phyloP scores from a whole-genome alignment of 805 yeast genomes.

The Candida tallmaniae region DNA sequence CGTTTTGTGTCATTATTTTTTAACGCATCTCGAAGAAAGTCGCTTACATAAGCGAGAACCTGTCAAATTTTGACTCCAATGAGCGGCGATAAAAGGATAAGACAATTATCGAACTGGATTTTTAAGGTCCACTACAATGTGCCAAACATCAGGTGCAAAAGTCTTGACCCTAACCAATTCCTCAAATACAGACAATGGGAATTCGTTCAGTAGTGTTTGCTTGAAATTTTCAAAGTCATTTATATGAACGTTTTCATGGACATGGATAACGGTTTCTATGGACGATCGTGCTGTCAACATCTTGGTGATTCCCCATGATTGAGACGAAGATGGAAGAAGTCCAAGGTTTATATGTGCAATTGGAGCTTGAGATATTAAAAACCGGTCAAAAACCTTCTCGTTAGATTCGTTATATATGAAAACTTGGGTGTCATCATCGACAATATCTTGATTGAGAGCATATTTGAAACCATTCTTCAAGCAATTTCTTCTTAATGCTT shows the following conservation, averaged over 20 bases:
- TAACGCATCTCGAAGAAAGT: too few species aligned
- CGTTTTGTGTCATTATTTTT: too few species aligned
- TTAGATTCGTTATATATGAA: constrained; percentile 65
- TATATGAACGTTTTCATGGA: constrained; percentile 69
- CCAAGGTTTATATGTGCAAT: constrained; percentile 72
- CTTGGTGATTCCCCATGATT: constrained; percentile 52
- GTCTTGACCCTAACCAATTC: constrained; percentile 55
- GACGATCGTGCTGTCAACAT: constrained; percentile 7
- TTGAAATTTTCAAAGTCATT: constrained; percentile 34
- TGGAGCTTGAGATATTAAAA: constrained; percentile 13
- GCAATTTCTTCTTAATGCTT: constrained; percentile 62
- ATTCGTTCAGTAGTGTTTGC: constrained; percentile 5
- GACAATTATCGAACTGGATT: too few species aligned
- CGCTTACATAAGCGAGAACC: too few species aligned
- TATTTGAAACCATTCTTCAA: constrained; percentile 37
- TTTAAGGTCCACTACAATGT: constrained; percentile 47
- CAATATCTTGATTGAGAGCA: constrained; percentile 32
- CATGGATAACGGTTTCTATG: constrained; percentile 42
- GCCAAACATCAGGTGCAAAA: constrained; percentile 86
- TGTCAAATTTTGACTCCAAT: too few species aligned
- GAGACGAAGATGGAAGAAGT: constrained; percentile 64
- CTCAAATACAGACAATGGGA: constrained; percentile 1
- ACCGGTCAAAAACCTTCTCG: constrained; percentile 42
- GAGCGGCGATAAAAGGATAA: too few species aligned
- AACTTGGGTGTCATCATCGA: constrained; percentile 25